Evolutionary conservation across 1,139 yeast genomes (phyloP), one percentile per base, ranked within the genome.

Genomic region (Arxiozyma telluris): DNA sequence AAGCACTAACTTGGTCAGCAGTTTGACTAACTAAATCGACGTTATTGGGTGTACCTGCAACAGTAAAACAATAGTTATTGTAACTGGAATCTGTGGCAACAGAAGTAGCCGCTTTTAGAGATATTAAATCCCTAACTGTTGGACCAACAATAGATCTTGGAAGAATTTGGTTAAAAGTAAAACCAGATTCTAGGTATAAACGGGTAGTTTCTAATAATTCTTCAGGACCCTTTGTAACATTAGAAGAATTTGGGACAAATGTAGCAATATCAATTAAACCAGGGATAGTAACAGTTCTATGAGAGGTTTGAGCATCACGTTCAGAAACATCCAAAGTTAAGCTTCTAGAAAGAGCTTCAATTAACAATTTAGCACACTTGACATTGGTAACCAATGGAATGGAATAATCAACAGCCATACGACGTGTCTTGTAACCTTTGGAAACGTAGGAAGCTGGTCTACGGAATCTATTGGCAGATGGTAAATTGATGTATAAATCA

Each of bases 351-450:
- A 94, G 74, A 20, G 98, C 98, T 75, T 93, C 98, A 63, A 93
- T 85, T 73, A 94, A 79, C 63, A 94, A 78, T 75, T 94, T 94
- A 60, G 99, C 99, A 77, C 93, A 84, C 76, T 94, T 94, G 63
- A 93, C 98, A 70, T 94, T 94, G 62, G 99, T 93, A 52, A 94
- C 96, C 72, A 94, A 80, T 53, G 99, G 99, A 70, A 94, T 88
- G 53, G 97, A 91, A 71, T 88, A 94, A 73, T 94, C 99, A 62
- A 94, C 98, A 63, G 99, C 98, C 98, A 94, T 87, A 79, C 99
- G 94, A 80, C 99, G 95, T 54, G 98, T 88, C 74, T 83, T 85
- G 79, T 94, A 94, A 72, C 98, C 99, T 77, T 88, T 90, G 42
- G 96, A 88, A 81, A 93, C 90, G 75, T 93, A 94, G 58, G 93